Conservation (phyloP, 305 asterid species). For the Fraxinus latifolia region DNA sequence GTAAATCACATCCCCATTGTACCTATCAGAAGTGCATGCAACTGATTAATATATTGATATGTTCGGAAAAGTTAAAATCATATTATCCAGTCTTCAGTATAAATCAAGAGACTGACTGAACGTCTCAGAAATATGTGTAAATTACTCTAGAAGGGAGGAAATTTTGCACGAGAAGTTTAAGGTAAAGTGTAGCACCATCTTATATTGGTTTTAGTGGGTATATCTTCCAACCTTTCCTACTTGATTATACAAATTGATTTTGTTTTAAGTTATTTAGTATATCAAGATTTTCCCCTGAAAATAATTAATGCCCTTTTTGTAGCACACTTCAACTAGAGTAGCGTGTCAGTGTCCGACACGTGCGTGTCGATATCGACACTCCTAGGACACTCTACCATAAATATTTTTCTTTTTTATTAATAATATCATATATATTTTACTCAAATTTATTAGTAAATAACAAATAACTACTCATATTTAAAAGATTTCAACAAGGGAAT, state of each 20-base stretch:
- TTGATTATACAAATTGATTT: background rate
- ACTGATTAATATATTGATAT: background rate
- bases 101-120: background rate
- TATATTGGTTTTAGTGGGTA: conserved; percentile 1
- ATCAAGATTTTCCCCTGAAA: background rate
- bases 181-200: background rate
- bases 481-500: background rate
- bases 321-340: background rate
- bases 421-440: background rate
- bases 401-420: too few relatives aligned
- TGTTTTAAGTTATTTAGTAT: background rate
- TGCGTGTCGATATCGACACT: background rate
- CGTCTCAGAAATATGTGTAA: background rate
- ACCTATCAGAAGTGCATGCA: conserved; percentile 49
- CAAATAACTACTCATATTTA: background rate
- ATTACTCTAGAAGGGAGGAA: background rate
- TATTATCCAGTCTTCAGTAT: conserved; percentile 1
- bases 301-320: background rate
- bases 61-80: background rate
- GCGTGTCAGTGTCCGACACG: background rate
- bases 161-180: background rate
- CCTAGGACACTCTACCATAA: too few relatives aligned
- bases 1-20: conserved; percentile 98
- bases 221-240: background rate
- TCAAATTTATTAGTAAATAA: background rate